phyloP scores from a whole-genome alignment of 1,139 yeast genomes.

The Nematodospora anomalae region DNA sequence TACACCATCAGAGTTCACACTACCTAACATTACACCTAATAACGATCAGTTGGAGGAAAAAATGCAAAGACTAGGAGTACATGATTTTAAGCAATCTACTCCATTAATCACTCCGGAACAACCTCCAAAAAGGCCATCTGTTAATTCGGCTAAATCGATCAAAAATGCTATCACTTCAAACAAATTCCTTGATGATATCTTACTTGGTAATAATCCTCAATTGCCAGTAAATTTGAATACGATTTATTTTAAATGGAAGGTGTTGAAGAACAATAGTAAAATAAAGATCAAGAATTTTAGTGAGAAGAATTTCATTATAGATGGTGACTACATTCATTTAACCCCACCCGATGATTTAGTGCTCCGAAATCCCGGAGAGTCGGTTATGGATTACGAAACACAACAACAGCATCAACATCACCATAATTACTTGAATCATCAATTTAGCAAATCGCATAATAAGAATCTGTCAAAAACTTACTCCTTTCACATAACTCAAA shows the following conservation, averaged over 20 bases:
- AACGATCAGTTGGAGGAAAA: constrained; percentile 24
- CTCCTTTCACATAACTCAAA: constrained; percentile 82
- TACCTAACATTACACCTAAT: constrained; percentile 29
- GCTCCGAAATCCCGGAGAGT: constrained; percentile 47
- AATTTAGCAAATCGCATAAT: constrained; percentile 38
- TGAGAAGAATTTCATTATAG: constrained; percentile 82
- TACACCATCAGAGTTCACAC: constrained; percentile 32
- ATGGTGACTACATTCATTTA: constrained; percentile 89
- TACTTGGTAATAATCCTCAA: constrained; percentile 33
- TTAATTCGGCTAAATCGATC: constrained; percentile 8
- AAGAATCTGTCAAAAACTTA: constrained; percentile 67
- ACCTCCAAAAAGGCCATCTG: constrained; percentile 3
- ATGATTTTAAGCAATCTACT: constrained; percentile 5
- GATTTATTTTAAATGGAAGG: constrained; percentile 60
- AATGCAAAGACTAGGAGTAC: constrained; percentile 15
- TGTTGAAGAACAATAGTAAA: constrained; percentile 86
- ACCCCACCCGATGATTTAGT: constrained; percentile 68
- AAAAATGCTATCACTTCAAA: constrained; percentile 18
- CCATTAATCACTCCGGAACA: constrained; percentile 4
- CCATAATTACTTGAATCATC: constrained; percentile 46
- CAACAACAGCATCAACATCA: constrained; percentile 18
- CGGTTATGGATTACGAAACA: constrained; percentile 21
- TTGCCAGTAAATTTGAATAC: constrained; percentile 41
- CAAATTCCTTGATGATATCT: constrained; percentile 38
- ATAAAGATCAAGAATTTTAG: constrained; percentile 64